Evolutionary conservation across 176 grass and related monocot species (phyloP).

Genomic region (Aegilops umbellulata): DNA sequence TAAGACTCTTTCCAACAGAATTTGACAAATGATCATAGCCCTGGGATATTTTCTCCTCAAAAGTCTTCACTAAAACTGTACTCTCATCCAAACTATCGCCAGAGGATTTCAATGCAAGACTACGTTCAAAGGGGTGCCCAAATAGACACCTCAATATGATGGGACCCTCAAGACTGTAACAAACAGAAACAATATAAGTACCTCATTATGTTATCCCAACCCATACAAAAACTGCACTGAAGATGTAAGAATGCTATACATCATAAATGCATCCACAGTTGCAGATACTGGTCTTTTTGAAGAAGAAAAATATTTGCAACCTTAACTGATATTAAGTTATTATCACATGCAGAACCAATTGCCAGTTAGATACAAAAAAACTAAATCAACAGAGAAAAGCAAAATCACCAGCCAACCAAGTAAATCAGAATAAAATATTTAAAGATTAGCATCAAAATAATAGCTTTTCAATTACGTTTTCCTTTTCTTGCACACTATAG

Average conservation of each 20-base stretch:
- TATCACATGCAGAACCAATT: conserved; percentile 11
- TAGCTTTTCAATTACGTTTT: neutral
- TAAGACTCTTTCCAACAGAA: conserved; percentile 50
- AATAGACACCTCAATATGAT: conserved; percentile 76
- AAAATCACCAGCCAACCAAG: conserved; percentile 16
- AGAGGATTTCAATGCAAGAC: conserved; percentile 41
- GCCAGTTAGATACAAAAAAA: neutral
- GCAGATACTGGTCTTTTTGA: neutral
- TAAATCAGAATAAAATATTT: neutral
- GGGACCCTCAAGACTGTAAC: conserved; percentile 65
- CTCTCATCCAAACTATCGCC: conserved; percentile 47
- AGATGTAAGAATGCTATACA: conserved; percentile 3
- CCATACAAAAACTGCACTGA: neutral
- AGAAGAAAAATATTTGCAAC: neutral
- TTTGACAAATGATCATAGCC: conserved; percentile 34
- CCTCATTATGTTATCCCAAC: neutral
- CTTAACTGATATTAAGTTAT: neutral
- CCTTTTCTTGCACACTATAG: neutral
- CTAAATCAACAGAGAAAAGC: neutral
- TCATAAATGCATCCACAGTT: conserved; percentile 4
- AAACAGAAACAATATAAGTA: conserved; percentile 30
- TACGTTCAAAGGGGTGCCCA: conserved; percentile 54
- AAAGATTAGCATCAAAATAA: neutral
- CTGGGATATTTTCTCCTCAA: conserved; percentile 49
- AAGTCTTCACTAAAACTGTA: conserved; percentile 47